phyloP scores from a whole-genome alignment of 2,329 filamentous ascomycete species.

The Colletotrichum sp. region DNA sequence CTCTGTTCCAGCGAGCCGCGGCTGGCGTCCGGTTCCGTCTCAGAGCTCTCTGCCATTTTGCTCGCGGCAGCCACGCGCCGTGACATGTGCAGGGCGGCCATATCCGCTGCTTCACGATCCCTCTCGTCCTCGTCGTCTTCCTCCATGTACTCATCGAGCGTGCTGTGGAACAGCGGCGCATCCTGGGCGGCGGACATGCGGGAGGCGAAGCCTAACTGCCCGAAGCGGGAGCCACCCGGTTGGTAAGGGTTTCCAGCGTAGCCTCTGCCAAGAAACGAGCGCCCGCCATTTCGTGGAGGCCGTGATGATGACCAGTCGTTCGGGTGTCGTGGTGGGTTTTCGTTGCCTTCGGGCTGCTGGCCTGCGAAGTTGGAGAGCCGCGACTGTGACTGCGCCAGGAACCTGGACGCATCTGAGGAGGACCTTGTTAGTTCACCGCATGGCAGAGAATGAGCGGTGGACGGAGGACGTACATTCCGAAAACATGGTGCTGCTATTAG shows the following conservation, averaged over 20 bases:
- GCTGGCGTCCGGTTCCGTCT: constrained; percentile 76
- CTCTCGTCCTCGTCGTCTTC: constrained; percentile 93
- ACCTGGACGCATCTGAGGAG: constrained; percentile 85
- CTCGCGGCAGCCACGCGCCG: constrained; percentile 86
- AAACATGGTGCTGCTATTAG: constrained; percentile 41
- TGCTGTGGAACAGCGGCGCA: constrained; percentile 93
- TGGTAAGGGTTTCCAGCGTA: constrained; percentile 77
- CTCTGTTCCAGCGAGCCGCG: constrained; percentile 59
- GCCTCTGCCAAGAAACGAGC: constrained; percentile 50
- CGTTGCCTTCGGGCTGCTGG: constrained; percentile 62
- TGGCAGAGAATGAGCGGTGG: background rate
- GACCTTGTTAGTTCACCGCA: constrained; percentile 24
- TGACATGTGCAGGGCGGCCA: constrained; percentile 89
- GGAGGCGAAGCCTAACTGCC: constrained; percentile 75
- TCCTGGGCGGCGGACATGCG: constrained; percentile 75
- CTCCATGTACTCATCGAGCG: constrained; percentile 87
- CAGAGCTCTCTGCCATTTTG: constrained; percentile 83
- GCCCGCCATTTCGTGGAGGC: constrained; percentile 36
- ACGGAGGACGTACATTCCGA: constrained; percentile 78
- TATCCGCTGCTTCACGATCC: constrained; percentile 90
- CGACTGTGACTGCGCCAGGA: constrained; percentile 95
- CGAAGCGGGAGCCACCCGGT: constrained; percentile 73
- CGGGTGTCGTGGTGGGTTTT: constrained; percentile 36
- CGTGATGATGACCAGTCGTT: constrained; percentile 40
- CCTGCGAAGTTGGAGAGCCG: constrained; percentile 74